These are phyloP conservation scores for Hypoxylon fuscum DNA, from an alignment of 495 filamentous ascomycete species.

Conservation along the genomic window DNA sequence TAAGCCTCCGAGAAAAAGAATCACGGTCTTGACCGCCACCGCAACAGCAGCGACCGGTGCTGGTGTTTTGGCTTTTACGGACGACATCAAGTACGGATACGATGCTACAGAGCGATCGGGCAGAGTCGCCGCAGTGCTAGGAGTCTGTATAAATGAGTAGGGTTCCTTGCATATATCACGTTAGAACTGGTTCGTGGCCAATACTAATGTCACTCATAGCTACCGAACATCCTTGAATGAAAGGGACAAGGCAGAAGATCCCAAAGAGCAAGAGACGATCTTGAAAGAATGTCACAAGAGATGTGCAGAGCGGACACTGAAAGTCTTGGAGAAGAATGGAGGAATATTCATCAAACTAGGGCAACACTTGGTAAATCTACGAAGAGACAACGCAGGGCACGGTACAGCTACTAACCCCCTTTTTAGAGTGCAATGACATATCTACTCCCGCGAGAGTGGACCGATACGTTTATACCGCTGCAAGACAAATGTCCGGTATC, in stretches of 20 bases:
- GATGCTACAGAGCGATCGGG: conserved; percentile 78
- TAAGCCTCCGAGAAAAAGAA: conserved; percentile 22
- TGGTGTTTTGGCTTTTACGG: conserved; percentile 71
- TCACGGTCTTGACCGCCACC: conserved; percentile 51
- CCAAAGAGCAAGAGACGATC: conserved; percentile 68
- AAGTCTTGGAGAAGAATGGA: conserved; percentile 90
- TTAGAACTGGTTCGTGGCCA: neutral
- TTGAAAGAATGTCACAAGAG: conserved; percentile 89
- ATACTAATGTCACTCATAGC: conserved; percentile 53
- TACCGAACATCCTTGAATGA: conserved; percentile 83
- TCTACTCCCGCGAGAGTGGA: conserved; percentile 93
- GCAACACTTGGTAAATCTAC: conserved; percentile 79
- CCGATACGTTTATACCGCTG: conserved; percentile 91
- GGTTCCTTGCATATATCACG: conserved; percentile 40
- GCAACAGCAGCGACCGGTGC: conserved; percentile 63
- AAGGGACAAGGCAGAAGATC: conserved; percentile 64
- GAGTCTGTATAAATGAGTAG: conserved; percentile 90
- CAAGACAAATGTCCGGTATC: conserved; percentile 97
- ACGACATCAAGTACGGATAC: conserved; percentile 77
- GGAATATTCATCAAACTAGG: conserved; percentile 99
- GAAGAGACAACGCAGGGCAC: neutral
- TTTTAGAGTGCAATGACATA: conserved; percentile 90
- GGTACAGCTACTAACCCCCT: conserved; percentile 25
- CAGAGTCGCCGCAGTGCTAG: conserved; percentile 78
- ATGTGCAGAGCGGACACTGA: conserved; percentile 84